Conservation (phyloP, 495 filamentous ascomycete genomes). For the Tirmania nivea region DNA sequence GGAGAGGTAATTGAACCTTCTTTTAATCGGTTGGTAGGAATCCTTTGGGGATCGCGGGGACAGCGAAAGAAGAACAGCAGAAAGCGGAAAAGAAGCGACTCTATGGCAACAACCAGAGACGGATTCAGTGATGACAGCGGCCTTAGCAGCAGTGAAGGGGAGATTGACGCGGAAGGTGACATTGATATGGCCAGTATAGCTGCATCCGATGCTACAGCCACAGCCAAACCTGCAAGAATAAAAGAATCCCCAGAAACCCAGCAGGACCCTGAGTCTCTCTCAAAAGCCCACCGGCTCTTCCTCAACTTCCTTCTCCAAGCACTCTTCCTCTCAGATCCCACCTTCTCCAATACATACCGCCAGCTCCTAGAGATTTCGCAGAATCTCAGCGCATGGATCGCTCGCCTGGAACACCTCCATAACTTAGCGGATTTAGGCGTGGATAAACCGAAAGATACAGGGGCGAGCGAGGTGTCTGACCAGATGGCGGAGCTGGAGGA, state of each 20-base stretch:
- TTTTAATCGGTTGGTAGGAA: slow-evolving; percentile 20
- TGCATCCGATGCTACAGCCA: background rate
- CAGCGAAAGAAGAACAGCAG: slow-evolving; percentile 22
- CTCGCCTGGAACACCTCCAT: background rate
- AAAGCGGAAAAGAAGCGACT: background rate
- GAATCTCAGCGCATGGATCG: background rate
- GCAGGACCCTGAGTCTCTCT: slow-evolving; percentile 66
- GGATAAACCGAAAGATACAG: background rate
- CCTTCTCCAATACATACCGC: slow-evolving; percentile 26
- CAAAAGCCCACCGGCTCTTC: slow-evolving; percentile 55
- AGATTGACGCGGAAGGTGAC: background rate
- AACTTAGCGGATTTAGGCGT: background rate
- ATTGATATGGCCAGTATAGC: background rate
- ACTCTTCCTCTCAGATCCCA: slow-evolving; percentile 45
- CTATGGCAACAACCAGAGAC: background rate
- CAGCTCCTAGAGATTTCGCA: background rate
- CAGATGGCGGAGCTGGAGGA: background rate
- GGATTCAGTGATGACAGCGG: background rate
- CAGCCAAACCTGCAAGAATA: slow-evolving; percentile 1
- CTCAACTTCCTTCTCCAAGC: slow-evolving; percentile 41
- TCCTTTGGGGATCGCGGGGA: slow-evolving; percentile 36
- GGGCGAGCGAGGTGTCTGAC: background rate
- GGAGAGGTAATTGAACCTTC: slow-evolving; percentile 66
- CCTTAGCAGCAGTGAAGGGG: background rate
- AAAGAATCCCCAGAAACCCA: slow-evolving; percentile 19